Evolutionary conservation across 202 grass and related monocot genomes (phyloP).

Genomic region (Schoenoplectus tabernaemontani): DNA sequence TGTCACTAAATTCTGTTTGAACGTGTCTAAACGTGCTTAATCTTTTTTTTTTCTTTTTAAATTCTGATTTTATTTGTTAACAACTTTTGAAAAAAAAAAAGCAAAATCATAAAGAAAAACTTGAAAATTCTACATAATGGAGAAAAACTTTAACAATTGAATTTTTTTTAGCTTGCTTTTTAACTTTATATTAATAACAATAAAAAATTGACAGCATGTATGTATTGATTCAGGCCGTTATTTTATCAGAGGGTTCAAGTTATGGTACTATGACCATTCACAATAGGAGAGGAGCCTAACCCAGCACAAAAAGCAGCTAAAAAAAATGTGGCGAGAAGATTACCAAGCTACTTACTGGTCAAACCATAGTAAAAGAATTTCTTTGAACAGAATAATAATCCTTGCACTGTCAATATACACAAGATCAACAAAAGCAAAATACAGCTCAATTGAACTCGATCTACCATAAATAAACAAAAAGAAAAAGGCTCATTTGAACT

Average conservation of each 20-base stretch:
- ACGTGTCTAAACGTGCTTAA: too few species aligned
- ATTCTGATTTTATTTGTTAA: too few species aligned
- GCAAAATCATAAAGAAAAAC: too few species aligned
- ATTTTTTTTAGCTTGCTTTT: too few species aligned
- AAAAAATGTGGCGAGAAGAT: not conserved
- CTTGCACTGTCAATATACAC: conserved; percentile 21
- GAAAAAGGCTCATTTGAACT: not conserved
- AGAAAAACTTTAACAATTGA: too few species aligned
- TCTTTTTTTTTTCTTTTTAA: too few species aligned
- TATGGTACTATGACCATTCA: not conserved
- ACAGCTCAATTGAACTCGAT: not conserved
- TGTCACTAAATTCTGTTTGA: too few species aligned
- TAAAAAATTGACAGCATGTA: too few species aligned
- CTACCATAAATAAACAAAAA: conserved; percentile 10
- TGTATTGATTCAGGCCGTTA: not conserved
- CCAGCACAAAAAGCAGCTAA: not conserved
- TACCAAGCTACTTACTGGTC: not conserved
- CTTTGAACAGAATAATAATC: conserved; percentile 13
- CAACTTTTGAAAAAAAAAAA: too few species aligned
- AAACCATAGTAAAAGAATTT: not conserved
- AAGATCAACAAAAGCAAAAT: conserved; percentile 6
- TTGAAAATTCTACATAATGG: too few species aligned
- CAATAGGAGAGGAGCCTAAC: not conserved
- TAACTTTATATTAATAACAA: too few species aligned
- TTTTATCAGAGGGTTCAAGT: not conserved